These are phyloP conservation scores for Alternaria solani DNA, from an alignment of 2,329 filamentous ascomycete species.

Conservation along the genomic window DNA sequence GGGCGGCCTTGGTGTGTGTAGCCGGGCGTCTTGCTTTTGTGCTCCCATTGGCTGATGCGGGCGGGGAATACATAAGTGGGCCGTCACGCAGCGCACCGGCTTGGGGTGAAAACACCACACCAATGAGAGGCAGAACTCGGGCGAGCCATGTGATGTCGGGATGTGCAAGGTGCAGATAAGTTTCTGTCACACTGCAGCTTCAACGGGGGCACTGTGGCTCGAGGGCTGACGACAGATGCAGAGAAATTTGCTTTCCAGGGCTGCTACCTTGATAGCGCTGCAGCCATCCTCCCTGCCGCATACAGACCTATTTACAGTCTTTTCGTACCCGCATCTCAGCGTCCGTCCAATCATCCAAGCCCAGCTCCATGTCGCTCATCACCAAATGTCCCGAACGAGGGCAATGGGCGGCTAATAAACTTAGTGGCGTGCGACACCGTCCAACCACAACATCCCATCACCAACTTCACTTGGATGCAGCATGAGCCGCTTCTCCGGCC, in stretches of 20 bases:
- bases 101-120: conserved; percentile 38
- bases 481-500: conserved; percentile 23
- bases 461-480: conserved; percentile 14
- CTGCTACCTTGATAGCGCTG: conserved; percentile 17
- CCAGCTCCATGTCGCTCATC: conserved; percentile 25
- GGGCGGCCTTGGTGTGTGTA: conserved; percentile 35
- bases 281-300: conserved; percentile 35
- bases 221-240: conserved; percentile 27
- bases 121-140: conserved; percentile 25
- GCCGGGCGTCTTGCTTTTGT: conserved; percentile 31
- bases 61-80: conserved; percentile 37
- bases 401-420: conserved; percentile 45
- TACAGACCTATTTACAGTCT: conserved; percentile 45
- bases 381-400: conserved; percentile 42
- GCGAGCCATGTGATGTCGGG: conserved; percentile 40
- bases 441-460: conserved; percentile 35
- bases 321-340: conserved; percentile 25
- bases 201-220: conserved; percentile 19
- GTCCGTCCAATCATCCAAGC: conserved; percentile 28
- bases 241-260: conserved; percentile 24
- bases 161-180: conserved; percentile 34
- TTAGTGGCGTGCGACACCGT: conserved; percentile 35
- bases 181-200: conserved; percentile 46
- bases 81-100: conserved; percentile 32
- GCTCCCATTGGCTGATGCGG: conserved; percentile 29